phyloP scores from a whole-genome alignment of 148 eudicot species.

The Bassia scoparia region DNA sequence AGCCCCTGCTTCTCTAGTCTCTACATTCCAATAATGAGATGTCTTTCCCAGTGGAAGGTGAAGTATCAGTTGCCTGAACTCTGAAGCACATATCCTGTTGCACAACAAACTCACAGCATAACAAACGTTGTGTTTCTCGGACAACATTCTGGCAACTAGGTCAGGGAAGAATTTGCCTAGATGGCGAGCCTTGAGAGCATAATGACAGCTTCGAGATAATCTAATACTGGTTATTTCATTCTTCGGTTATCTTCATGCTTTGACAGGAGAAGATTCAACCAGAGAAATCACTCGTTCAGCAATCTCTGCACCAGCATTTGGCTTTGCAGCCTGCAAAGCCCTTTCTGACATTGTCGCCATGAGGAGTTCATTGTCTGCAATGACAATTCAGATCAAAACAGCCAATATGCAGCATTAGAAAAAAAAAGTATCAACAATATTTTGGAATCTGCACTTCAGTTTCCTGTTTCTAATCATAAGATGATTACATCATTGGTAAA shows the following conservation, averaged over 20 bases:
- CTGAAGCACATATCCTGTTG: not conserved
- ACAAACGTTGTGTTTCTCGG: not conserved
- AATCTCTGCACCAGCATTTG: slow-evolving; percentile 59
- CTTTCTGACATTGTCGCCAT: slow-evolving; percentile 49
- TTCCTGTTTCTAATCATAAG: too few relatives aligned
- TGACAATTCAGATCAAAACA: not conserved
- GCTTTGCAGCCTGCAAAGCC: slow-evolving; percentile 55
- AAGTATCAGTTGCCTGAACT: not conserved
- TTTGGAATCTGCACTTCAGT: not conserved
- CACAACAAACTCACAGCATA: not conserved
- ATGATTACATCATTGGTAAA: too few relatives aligned
- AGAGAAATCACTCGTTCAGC: slow-evolving; percentile 37
- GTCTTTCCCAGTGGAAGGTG: not conserved
- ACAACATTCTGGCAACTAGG: not conserved
- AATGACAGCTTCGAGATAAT: not conserved
- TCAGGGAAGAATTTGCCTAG: not conserved
- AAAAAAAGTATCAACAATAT: not conserved
- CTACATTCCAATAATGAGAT: not conserved
- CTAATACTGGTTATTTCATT: not conserved
- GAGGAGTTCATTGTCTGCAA: slow-evolving; percentile 44
- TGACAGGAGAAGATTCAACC: slow-evolving; percentile 23
- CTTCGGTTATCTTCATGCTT: not conserved
- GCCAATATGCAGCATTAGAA: not conserved
- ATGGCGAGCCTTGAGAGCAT: not conserved
- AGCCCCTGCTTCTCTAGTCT: not conserved